Evolutionary conservation across 1,284 basidiomycete species (phyloP).

Genomic region (Pseudozyma thailandica): DNA sequence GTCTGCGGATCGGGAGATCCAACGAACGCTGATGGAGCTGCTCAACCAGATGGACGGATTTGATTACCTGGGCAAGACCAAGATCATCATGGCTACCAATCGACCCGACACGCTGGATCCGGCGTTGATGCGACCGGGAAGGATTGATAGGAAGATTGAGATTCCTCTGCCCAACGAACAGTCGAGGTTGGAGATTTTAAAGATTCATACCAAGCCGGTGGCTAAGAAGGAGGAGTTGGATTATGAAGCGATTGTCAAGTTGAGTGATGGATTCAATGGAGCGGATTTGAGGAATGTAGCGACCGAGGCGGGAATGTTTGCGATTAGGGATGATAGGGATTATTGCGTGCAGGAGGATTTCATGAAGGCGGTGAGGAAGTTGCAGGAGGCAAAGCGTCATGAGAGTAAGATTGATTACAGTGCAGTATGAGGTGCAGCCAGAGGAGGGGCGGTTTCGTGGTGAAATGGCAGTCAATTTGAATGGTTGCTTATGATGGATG

Average conservation of each 20-base stretch:
- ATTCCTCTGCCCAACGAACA: constrained; percentile 98
- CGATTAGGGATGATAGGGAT: constrained; percentile 88
- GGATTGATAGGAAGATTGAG: constrained; percentile 97
- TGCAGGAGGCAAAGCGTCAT: constrained; percentile 76
- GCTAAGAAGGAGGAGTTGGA: constrained; percentile 79
- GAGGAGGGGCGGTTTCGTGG: too few relatives aligned
- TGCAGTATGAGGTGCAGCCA: constrained; percentile 45
- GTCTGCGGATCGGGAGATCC: constrained; percentile 97
- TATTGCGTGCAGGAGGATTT: constrained; percentile 81
- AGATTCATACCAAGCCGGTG: constrained; percentile 94
- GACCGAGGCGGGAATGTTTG: constrained; percentile 99
- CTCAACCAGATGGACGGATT: constrained; percentile 99
- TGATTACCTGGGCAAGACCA: constrained; percentile 92
- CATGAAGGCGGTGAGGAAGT: constrained; percentile 96
- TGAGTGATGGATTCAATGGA: constrained; percentile 69
- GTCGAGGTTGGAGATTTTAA: constrained; percentile 90
- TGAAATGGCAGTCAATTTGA: too few relatives aligned
- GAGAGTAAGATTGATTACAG: constrained; percentile 66
- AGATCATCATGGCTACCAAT: constrained; percentile 85
- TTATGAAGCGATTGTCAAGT: constrained; percentile 77
- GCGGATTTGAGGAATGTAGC: constrained; percentile 91
- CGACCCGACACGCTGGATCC: constrained; percentile 83
- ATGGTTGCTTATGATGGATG: too few relatives aligned
- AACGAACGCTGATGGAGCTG: constrained; percentile 98
- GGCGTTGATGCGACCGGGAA: constrained; percentile 92